These are phyloP conservation scores for Pseudocercospora fijiensis DNA, from an alignment of 2,329 filamentous ascomycete genomes.

Conservation along the genomic window DNA sequence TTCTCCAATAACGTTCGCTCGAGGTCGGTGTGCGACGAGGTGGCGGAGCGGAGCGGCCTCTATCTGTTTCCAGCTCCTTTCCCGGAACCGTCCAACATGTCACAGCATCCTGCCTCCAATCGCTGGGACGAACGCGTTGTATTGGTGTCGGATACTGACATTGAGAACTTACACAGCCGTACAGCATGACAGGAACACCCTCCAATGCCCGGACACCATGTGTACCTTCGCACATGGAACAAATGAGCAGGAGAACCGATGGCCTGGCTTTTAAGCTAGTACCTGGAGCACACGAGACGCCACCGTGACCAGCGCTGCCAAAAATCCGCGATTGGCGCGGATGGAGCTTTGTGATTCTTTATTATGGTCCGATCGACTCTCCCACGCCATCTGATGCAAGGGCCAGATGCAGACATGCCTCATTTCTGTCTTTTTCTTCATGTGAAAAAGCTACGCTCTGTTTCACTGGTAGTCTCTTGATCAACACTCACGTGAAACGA, in stretches of 20 bases:
- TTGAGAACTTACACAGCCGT: not conserved
- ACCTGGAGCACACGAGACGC: constrained; percentile 7
- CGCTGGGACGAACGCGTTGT: not conserved
- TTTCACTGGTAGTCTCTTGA: not conserved
- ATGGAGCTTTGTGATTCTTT: not conserved
- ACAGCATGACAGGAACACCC: not conserved
- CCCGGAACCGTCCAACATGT: not conserved
- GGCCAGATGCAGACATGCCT: not conserved
- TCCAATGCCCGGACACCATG: constrained; percentile 6
- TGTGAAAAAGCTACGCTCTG: not conserved
- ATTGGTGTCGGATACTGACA: constrained; percentile 2
- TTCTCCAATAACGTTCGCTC: not conserved
- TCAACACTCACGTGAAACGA: not conserved
- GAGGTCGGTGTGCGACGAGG: not conserved
- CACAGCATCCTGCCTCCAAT: not conserved
- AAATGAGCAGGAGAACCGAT: constrained; percentile 6
- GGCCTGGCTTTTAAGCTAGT: not conserved
- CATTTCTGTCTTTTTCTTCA: not conserved
- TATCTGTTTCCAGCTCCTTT: not conserved
- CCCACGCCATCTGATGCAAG: not conserved
- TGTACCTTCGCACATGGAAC: constrained; percentile 1
- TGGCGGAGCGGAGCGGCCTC: not conserved
- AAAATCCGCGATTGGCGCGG: constrained; percentile 15
- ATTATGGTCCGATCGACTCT: not conserved
- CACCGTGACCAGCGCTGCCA: constrained; percentile 8